Base-by-base conservation (phyloP, 345 rosid species). In the Turnera subulata region DNA sequence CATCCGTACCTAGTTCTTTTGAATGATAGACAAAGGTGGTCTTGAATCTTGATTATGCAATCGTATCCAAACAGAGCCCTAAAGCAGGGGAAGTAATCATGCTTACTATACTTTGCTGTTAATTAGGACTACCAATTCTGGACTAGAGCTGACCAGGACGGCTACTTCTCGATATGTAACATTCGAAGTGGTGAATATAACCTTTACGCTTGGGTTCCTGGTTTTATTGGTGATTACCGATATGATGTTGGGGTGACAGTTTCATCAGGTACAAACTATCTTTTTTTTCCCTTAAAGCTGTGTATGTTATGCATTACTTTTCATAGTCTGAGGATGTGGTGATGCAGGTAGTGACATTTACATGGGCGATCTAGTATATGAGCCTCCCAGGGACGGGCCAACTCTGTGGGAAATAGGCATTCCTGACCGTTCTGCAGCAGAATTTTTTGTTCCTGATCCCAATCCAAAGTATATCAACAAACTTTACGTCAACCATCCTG, bases 401-500 rank as follows among this genome's bases (percentile, higher is more conserved):
- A 63, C 73, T 10, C 20, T 69, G 32, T 63, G 73, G 73, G 73
- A 62, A 37, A 69, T 63, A n/a, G 73, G 73, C 29, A 46, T 56
- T 33, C 73, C 73, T 38, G 68, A 69, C 39, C 67, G 73, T 17
- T 62, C 73, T 3, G 73, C 73, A 2, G 55, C 59, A 7, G 68
- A 63, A 10, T 62, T 62, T 46, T 69, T 50, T 50, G 47, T 62
- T 44, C 73, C 67, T 42, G 73, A 68, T 51, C 63, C 67, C 2
- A 46, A 68, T 50, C 73, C 73, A 6, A 21, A 42, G 6, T 57
- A 61, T 21, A 24, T 56, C 59, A 69, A 69, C 21, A 56, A 37
- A 20, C 73, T 69, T 10, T 56, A 20, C 55, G 55, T 69, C 12
- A 50, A 62, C 56, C 73, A 68, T 62, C 73, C 73, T 68, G 73